A percentile compares a stretch with the other conserved stretches of the same genome.
These are phyloP conservation scores for Sclerospora graminicola DNA, from an alignment of 352 stramenopile genomes.

Conservation along the genomic window DNA sequence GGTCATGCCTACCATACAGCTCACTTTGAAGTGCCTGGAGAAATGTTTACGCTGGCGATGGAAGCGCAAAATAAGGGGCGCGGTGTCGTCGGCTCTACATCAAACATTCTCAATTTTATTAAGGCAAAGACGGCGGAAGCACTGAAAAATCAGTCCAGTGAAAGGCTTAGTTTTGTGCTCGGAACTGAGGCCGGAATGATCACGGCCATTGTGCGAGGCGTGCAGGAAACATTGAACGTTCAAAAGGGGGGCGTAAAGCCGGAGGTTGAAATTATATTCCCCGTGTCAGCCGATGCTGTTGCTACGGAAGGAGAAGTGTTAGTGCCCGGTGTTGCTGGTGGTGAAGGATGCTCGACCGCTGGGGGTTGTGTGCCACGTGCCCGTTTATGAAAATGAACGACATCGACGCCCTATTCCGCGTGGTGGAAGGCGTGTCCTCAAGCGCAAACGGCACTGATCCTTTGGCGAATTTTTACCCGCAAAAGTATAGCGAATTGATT, in stretches of 20 bases:
- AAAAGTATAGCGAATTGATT: constrained; percentile 88
- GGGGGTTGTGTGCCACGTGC: constrained; percentile 96
- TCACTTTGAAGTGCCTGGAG: constrained; percentile 96
- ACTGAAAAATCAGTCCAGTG: constrained; percentile 40
- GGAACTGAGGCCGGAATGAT: constrained; percentile 97
- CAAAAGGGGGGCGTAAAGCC: constrained; percentile 42
- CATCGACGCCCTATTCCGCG: constrained; percentile 92
- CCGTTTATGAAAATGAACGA: constrained; percentile 99
- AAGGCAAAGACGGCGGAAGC: constrained; percentile 89
- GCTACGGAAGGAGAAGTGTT: constrained; percentile 64
- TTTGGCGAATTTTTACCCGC: constrained; percentile 85
- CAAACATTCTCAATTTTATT: constrained; percentile 98
- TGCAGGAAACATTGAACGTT: constrained; percentile 73
- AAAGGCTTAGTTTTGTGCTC: constrained; percentile 91
- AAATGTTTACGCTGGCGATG: constrained; percentile 98
- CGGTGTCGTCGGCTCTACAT: constrained; percentile 92
- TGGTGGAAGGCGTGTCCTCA: constrained; percentile 59
- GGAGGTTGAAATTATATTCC: constrained; percentile 95
- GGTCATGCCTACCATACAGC: constrained; percentile 91
- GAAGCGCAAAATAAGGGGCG: constrained; percentile 84
- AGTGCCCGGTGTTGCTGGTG: constrained; percentile 86
- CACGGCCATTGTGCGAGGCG: constrained; percentile 92
- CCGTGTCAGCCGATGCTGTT: constrained; percentile 91
- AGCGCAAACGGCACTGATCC: constrained; percentile 27
- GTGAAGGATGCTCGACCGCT: constrained; percentile 94